These are phyloP conservation scores for Lipomyces sp. DNA, from an alignment of 805 yeast genomes.

Conservation along the genomic window DNA sequence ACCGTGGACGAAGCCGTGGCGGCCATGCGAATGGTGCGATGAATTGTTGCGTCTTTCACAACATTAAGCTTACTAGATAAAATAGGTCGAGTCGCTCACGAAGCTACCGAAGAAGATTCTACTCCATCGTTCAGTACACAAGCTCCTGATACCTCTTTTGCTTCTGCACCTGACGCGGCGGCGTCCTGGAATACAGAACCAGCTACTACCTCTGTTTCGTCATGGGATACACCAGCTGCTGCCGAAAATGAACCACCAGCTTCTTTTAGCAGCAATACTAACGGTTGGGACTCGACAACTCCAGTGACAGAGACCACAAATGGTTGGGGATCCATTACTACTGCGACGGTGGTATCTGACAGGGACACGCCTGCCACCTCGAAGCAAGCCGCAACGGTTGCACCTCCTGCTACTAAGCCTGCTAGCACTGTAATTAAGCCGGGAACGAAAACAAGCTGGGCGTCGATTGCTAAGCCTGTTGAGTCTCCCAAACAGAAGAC, in stretches of 20 bases:
- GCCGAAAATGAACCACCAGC: slow-evolving; percentile 12
- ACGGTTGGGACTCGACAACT: slow-evolving; percentile 18
- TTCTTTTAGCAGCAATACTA: background rate
- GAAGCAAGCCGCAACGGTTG: slow-evolving; percentile 24
- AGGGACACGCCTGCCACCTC: slow-evolving; percentile 32
- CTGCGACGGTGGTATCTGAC: background rate
- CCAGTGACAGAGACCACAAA: background rate
- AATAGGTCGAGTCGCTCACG: slow-evolving; percentile 9
- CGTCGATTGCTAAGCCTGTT: slow-evolving; percentile 38
- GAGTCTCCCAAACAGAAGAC: slow-evolving; percentile 11
- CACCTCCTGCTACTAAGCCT: slow-evolving; percentile 18
- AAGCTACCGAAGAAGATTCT: slow-evolving; percentile 9
- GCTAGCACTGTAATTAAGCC: slow-evolving; percentile 36
- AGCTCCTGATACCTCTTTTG: background rate
- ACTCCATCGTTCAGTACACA: slow-evolving; percentile 2
- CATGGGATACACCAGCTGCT: slow-evolving; percentile 8
- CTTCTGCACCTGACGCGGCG: background rate
- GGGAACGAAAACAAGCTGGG: slow-evolving; percentile 38
- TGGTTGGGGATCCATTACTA: background rate
- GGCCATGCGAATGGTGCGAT: slow-evolving; percentile 23
- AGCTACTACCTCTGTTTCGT: background rate
- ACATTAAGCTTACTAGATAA: background rate
- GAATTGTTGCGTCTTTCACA: background rate
- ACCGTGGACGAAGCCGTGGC: slow-evolving; percentile 38
- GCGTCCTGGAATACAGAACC: background rate